Evolutionary conservation across 257 asterid genomes (phyloP), one percentile per base, ranked within the genome.

Genomic region (Agastache rugosa): DNA sequence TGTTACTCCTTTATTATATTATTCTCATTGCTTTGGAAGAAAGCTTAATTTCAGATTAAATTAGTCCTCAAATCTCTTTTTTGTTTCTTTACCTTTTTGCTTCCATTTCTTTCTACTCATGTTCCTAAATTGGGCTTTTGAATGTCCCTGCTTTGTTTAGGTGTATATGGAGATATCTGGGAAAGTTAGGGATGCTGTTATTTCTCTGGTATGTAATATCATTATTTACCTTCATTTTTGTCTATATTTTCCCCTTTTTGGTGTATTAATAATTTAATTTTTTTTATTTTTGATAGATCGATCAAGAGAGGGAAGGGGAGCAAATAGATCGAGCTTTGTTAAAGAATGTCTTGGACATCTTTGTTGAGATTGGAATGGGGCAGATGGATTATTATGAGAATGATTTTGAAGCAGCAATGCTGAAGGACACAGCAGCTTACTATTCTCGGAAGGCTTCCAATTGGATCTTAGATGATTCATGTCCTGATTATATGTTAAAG

Each of bases 241-340:
- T 67, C 34, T 55, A 25, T 67, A 69, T 31, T 35, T 35, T 50
- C 42, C 37, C 22, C 44, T 10, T 23, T 69, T 39, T 62, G 56
- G 68, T 74, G 23, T 69, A 37, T 35, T 66, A 47, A 63, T 66
- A 17, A 48, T 22, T 77, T 42, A 63, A 51, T 48, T 39, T 51
- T 53, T 22, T 77, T 42, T 67, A 51, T 48, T 39, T 51, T 67
- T 64, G 71, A 58, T 75, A 92, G 99, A 92, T 90, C 79, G 96
- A 94, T 79, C 97, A 90, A 85, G 99, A 95, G 89, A 91, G 99
- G 25, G 99, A 95, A 80, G 98, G 99, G 50, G 96, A 91, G 83
- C 98, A 90, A 80, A 95, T 95, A 77, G 98, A 95, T 69, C 86
- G 97, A 77, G 97, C 99, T 67, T 79, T 92, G 70, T 67, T 95